Base-by-base conservation (phyloP, 2,329 filamentous ascomycete species). In the Hypoxylon sp. region DNA sequence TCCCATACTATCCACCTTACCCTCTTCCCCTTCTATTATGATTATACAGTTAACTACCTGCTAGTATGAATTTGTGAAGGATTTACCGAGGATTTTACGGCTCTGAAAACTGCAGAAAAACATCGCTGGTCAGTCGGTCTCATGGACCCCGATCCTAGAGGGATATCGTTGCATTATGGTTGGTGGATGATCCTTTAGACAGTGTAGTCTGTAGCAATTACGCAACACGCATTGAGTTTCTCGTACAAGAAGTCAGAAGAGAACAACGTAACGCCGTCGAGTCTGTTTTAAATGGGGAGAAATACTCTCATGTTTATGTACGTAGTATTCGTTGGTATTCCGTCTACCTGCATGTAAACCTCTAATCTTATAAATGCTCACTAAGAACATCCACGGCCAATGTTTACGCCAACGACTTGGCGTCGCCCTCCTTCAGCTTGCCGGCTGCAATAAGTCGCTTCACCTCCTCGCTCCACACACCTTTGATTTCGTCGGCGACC, bases 371-470 rank as follows among this genome's bases (percentile, higher is more conserved):
- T 32, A 50, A n/a, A n/a, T 9, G 7, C 45, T 23, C 11, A 11
- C 21, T 3, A 45, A 17, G 52, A 51, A 19, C 13, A 28, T 9
- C 23, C 14, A 43, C n/a, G 14, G 38, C 11, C 10, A 25, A 49
- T 13, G 13, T 52, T 23, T 67, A 72, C 1, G 23, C 65, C 67
- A 93, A 78, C 19, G 83, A 83, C 86, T 96, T 97, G 74, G 88
- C 83, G 70, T 98, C 95, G 45, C 89, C 91, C 19, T 91, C 92
- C 85, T 95, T 94, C 65, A 96, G 82, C 87, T 97, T 97, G 72
- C 94, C 94, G 72, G 91, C 92, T 51, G 82, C 89, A 66, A 96
- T 86, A 36, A 98, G 87, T 70, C 91, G 87, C 85, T 91, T 89
- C 60, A 91, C 89, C 85, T 98, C 93, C 48, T 85, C 90, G 71